Base-by-base conservation (phyloP, 148 eudicot genomes). In the Fallopia convolvulus region DNA sequence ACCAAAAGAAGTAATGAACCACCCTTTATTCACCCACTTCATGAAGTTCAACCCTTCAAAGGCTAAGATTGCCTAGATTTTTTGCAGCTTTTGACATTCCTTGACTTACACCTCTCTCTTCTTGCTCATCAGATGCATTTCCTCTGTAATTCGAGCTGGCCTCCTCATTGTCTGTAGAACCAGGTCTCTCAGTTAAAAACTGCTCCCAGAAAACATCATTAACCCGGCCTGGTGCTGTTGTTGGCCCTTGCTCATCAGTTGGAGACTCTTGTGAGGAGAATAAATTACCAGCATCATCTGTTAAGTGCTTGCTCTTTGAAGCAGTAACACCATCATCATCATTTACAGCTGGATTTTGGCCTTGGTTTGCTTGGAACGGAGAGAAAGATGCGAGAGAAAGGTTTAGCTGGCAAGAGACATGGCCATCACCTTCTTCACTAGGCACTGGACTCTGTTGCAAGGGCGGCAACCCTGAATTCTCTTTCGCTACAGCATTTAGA, bases 201-300 rank as follows among this genome's bases (percentile, higher is more conserved):
- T 94, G 98, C 80, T 94, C 98, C 98, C 98, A 94, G 79, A 94
- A 94, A 7, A 83, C 76, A 82, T 94, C 98, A 86, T 94, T 94
- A 36, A 86, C 95, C 58, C 86, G 87, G 56, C 77, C 82, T 76
- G 77, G 91, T 66, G 83, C 83, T 63, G 80, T 78, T 41, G 85
- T 66, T 32, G 84, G 81, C 75, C 44, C 89, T 83, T 82, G 87
- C 61, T 78, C 89, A 56, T 79, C 84, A 76, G 52, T 79, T 46
- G 83, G 84, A 8, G 72, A 77, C 76, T 86, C 90, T 78, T 78
- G 84, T 15, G 87, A 82, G 71, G 90, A 81, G 75, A 91, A 82
- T 63, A 83, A 23, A 80, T 75, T 83, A 4, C 60, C 63, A 41
- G 79, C 83, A 70, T 70, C 83, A 75, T 63, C 80, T 33, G 77